Evolutionary conservation across 495 filamentous ascomycete species (phyloP).

Genomic region (Aspergillus heteromorphus): DNA sequence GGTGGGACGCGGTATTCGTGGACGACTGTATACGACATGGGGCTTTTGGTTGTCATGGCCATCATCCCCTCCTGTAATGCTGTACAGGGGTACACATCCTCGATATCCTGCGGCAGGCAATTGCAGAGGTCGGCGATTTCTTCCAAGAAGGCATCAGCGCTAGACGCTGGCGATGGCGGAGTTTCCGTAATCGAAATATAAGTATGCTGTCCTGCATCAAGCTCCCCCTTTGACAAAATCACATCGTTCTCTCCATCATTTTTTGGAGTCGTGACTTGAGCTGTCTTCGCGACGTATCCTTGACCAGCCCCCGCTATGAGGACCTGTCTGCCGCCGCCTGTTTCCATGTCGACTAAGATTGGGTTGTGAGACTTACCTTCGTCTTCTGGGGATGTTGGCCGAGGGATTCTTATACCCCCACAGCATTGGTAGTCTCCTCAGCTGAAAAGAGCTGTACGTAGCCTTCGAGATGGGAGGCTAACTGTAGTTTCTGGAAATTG

Average conservation of each 20-base stretch:
- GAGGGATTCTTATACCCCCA: too few species aligned
- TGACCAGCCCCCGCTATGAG: too few species aligned
- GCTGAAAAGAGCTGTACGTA: too few species aligned
- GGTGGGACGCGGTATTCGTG: constrained; percentile 27
- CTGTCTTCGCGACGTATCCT: too few species aligned
- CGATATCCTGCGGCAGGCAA: not conserved
- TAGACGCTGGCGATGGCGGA: not conserved
- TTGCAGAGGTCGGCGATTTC: not conserved
- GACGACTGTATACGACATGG: constrained; percentile 32
- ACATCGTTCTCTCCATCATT: not conserved
- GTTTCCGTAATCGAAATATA: not conserved
- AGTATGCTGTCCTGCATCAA: not conserved
- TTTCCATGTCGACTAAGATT: too few species aligned
- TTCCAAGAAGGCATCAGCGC: not conserved
- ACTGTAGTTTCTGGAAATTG: too few species aligned
- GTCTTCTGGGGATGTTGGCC: too few species aligned
- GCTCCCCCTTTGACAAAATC: not conserved
- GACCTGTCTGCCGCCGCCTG: too few species aligned
- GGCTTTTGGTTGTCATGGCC: constrained; percentile 39
- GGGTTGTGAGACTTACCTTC: too few species aligned
- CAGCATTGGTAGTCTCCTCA: too few species aligned
- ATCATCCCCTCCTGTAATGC: constrained; percentile 37
- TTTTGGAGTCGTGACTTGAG: not conserved
- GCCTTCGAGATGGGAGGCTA: too few species aligned
- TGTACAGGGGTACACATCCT: constrained; percentile 1